A percentile compares a stretch with the other conserved stretches of the same genome.
Evolutionary conservation across 257 asterid genomes (phyloP).

Genomic region (Nicotiana paniculata): DNA sequence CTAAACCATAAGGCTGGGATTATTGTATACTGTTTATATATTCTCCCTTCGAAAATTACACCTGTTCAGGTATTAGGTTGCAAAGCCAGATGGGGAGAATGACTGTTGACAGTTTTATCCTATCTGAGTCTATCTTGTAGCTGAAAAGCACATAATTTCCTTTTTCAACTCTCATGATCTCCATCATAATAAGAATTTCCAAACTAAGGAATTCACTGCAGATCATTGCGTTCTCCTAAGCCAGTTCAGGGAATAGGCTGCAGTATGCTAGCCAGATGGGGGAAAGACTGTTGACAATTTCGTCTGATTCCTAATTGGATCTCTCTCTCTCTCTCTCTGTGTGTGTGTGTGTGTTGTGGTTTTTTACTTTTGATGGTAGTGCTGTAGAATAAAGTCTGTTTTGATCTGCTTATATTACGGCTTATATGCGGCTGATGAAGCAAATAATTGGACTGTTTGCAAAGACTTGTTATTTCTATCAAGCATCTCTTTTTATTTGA

Average conservation of each 20-base stretch:
- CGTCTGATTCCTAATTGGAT: background rate
- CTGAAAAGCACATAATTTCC: background rate
- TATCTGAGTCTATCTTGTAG: background rate
- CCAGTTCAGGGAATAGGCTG: background rate
- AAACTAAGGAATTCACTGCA: background rate
- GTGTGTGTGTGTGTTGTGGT: too few species aligned
- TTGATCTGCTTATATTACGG: background rate
- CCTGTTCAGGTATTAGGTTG: too few species aligned
- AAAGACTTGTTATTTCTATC: background rate
- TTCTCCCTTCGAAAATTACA: background rate
- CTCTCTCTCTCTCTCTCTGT: background rate
- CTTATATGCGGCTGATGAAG: background rate
- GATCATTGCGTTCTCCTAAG: background rate
- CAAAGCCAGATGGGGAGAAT: too few species aligned
- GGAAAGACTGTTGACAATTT: background rate
- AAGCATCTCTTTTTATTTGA: background rate
- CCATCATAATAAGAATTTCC: background rate
- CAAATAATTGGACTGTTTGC: background rate
- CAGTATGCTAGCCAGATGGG: background rate
- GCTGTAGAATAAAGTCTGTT: background rate
- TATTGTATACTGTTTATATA: too few species aligned
- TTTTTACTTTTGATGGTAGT: background rate
- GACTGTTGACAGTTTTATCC: too few species aligned
- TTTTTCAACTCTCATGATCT: background rate
- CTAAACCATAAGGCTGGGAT: too few species aligned